Evolutionary conservation across 1,139 yeast species (phyloP), one percentile per base, ranked within the genome.

Genomic region (Suhomyces panamericanus): DNA sequence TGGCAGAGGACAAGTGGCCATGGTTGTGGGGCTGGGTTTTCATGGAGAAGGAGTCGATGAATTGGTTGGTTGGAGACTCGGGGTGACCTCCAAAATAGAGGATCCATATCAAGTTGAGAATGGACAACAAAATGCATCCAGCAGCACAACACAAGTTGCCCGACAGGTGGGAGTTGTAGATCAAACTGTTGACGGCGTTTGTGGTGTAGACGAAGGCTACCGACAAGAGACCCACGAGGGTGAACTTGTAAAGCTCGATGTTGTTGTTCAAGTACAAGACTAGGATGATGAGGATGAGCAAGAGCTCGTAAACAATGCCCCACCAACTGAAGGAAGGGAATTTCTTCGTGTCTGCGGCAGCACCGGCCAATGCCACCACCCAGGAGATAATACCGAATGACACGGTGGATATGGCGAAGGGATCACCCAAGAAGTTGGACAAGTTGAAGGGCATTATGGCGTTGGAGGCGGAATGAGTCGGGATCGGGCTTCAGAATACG

Each of bases 301-400:
- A 53, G 30, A 90, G 70, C 67, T 93, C 83, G 59, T 83, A 93
- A 7, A 87, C 93, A n/a, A 93, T 67, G 3, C 96, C 96, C 99
- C 99, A 93, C 99, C 99, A 93, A 8, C 95, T 80, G 64, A 93
- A 87, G 53, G 82, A 80, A 2, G 96, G 97, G 62, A 84, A 88
- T 11, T 56, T 57, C 35, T 54, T 56, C 10, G 76, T 67, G 14
- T 73, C 64, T 13, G 84, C 69, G 13, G 87, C 83, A 11, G 96
- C 88, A 1, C 97, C 96, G 4, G 85, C 95, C 45, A 93, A 73
- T 10, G 96, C 87, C 38, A 93, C 79, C 48, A 89, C 72, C 98
- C 98, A 93, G 4, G 88, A 69, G 32, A 85, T 69, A 15, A 80
- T 53, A 2, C 86, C 83, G 41, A 85, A 77, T 6, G 84, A 76